Base-by-base conservation (phyloP, 805 yeast species). In the Candida jianshihensis region DNA sequence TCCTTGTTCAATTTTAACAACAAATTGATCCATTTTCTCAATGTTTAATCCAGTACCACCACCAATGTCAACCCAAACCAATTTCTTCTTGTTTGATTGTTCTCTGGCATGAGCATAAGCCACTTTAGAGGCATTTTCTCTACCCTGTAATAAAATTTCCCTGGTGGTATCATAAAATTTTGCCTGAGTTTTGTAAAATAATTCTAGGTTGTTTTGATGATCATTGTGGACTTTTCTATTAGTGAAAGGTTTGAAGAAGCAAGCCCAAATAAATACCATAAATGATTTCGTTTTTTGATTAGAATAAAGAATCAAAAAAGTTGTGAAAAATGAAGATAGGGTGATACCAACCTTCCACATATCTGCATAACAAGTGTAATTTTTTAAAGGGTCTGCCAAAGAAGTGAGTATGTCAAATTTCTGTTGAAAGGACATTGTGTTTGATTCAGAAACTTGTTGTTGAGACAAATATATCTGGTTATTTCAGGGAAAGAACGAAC, bases 21-120 rank as follows among this genome's bases (percentile, higher is more conserved):
- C 60, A 31, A 75, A 60, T 30, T 64, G 53, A 53, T 80, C 65
- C 94, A 84, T 84, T 48, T 71, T 68, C 58, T 84, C 92, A 49
- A 84, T 79, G 60, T 84, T 84, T 58, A 77, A 68, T 33, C 94
- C 95, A 6, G 95, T 84, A 18, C 95, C 95, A 22, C 94, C 94
- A 34, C 94, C 95, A 51, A 85, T 72, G 54, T 81, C 89, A 34
- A 81, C 67, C 89, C 89, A 81, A 31, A 80, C 75, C 31, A 80
- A 59, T 34, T 70, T 68, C 28, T 55, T 51, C 19, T 56, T 57
- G 35, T 61, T 64, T 2, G 35, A 19, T 13, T 41, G 38, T 6
- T 52, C 42, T 31, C 42, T 52, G 26, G 80, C 58, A 55, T 82
- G 88, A 19, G 79, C 56, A 21, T 64, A 68, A 1, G 84, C 82